Evolutionary conservation across 208 protist genomes (phyloP).

Genomic region (Leishmania martiniquensis): DNA sequence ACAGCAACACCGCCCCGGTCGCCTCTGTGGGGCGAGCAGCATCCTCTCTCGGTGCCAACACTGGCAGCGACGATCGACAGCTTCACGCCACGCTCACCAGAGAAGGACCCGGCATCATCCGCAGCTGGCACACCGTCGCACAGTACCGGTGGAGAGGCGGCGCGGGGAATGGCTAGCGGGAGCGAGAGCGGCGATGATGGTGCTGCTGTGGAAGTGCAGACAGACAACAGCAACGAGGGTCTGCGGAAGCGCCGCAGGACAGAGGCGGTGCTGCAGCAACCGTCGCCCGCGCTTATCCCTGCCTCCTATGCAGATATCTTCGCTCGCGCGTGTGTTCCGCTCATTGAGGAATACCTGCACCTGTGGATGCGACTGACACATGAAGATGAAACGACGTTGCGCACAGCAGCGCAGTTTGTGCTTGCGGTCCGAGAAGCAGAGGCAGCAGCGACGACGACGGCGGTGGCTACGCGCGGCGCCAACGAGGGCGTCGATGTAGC

Average conservation of each 20-base stretch:
- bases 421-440: neutral
- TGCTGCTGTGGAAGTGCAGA: neutral
- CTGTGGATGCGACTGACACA: slow-evolving; percentile 27
- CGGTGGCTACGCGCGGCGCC: neutral
- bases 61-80: slow-evolving; percentile 7
- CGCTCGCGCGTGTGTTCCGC: slow-evolving; percentile 15
- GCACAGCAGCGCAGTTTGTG: slow-evolving; percentile 10
- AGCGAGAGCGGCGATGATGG: slow-evolving; percentile 1
- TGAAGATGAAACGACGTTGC: slow-evolving; percentile 8
- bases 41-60: slow-evolving; percentile 2
- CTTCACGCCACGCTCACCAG: slow-evolving; percentile 14
- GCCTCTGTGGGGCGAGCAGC: neutral
- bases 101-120: neutral
- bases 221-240: neutral
- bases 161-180: neutral
- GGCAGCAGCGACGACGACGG: neutral
- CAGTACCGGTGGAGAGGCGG: neutral
- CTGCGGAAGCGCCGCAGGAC: neutral
- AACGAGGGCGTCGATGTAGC: neutral
- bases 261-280: neutral
- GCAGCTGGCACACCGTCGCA: neutral
- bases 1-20: neutral
- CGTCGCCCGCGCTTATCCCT: neutral
- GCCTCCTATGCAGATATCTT: slow-evolving; percentile 13
- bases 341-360: slow-evolving; percentile 20